Evolutionary conservation across 176 grass and related monocot species (phyloP).

Genomic region (Oryza rufipogon): DNA sequence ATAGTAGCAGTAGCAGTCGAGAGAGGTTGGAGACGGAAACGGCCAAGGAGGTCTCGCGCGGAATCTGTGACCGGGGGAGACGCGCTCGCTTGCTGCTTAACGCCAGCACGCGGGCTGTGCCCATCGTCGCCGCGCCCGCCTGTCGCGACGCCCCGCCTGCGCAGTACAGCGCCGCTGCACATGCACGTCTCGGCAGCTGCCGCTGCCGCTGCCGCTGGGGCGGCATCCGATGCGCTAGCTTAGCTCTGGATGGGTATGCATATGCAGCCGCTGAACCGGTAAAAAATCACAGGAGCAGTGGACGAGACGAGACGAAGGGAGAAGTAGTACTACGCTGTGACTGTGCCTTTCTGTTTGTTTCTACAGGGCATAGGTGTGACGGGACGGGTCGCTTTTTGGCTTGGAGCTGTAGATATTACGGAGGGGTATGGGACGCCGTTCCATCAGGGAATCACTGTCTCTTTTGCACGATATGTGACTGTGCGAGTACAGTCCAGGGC

Average conservation of each 20-base stretch:
- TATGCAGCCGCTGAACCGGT: not conserved
- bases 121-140: not conserved
- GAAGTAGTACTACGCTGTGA: not conserved
- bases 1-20: not conserved
- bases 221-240: not conserved
- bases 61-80: not conserved
- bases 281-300: not conserved
- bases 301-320: not conserved
- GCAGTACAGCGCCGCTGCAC: not conserved
- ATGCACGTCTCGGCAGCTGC: not conserved
- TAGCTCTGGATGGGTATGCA: too few species aligned
- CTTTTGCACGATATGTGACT: not conserved
- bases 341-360: not conserved
- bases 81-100: not conserved
- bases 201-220: too few species aligned
- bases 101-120: constrained; percentile 23
- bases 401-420: not conserved
- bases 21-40: not conserved
- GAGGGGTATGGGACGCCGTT: not conserved
- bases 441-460: not conserved
- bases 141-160: not conserved
- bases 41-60: not conserved
- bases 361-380: not conserved
- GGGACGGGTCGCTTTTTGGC: not conserved
- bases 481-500: not conserved